phyloP scores from a whole-genome alignment of 306 rosid species.

The Gastrolobium villosum region DNA sequence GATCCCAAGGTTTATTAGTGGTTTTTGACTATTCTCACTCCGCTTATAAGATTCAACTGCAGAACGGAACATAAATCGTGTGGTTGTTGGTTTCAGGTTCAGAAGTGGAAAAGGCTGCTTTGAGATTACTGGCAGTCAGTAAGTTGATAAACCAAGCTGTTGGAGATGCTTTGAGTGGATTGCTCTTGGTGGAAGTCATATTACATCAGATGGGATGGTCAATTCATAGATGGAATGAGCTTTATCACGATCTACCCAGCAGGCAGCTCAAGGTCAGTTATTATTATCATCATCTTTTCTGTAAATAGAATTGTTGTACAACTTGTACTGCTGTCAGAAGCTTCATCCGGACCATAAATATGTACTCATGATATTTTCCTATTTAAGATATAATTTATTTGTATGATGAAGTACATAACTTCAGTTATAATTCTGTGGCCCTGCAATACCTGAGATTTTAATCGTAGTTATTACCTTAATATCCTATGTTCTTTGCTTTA shows the following conservation, averaged over 20 bases:
- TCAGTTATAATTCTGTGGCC: constrained; percentile 1
- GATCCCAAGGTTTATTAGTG: constrained; percentile 60
- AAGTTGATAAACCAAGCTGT: constrained; percentile 90
- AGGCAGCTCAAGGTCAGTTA: constrained; percentile 87
- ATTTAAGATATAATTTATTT: constrained; percentile 27
- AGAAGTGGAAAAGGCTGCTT: constrained; percentile 79
- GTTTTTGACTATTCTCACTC: constrained; percentile 42
- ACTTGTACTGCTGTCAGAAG: constrained; percentile 16
- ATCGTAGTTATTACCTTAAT: constrained; percentile 1
- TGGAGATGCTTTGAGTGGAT: constrained; percentile 95
- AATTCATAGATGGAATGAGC: constrained; percentile 78
- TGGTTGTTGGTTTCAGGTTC: constrained; percentile 61
- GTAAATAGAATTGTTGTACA: constrained; percentile 12
- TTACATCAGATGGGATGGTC: constrained; percentile 81
- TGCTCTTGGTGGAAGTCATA: constrained; percentile 93
- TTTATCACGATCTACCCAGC: constrained; percentile 93
- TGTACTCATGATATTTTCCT: constrained; percentile 13
- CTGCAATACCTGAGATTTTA: constrained; percentile 33
- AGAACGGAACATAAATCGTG: constrained; percentile 21
- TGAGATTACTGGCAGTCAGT: constrained; percentile 79
- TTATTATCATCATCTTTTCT: neutral
- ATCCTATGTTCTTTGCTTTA: neutral
- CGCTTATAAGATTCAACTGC: constrained; percentile 35
- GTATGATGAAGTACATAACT: constrained; percentile 9
- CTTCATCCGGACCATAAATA: constrained; percentile 34